Evolutionary conservation across 2,329 filamentous ascomycete genomes (phyloP).

Genomic region (Pseudogymnoascus sp.): DNA sequence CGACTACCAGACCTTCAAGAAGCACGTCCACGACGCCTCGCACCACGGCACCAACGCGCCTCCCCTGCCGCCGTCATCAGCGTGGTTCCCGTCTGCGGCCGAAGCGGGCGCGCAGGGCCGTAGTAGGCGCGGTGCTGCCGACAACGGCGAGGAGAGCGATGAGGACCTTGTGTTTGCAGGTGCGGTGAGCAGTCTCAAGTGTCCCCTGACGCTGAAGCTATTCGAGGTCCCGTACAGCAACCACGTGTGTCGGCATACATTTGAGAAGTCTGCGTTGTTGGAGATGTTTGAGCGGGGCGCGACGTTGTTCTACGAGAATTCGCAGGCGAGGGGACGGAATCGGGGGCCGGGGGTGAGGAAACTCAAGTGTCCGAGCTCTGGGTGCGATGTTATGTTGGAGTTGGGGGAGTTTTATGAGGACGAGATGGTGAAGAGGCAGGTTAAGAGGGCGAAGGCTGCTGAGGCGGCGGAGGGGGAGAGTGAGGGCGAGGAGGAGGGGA

Average conservation of each 20-base stretch:
- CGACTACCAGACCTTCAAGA: constrained; percentile 52
- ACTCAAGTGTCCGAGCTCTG: constrained; percentile 54
- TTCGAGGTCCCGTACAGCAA: constrained; percentile 61
- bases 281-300: constrained; percentile 31
- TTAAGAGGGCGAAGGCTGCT: constrained; percentile 43
- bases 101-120: not conserved
- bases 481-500: constrained; percentile 29
- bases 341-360: constrained; percentile 15
- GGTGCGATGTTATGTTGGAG: constrained; percentile 50
- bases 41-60: constrained; percentile 44
- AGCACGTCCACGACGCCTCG: constrained; percentile 51
- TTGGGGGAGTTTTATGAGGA: constrained; percentile 48
- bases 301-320: constrained; percentile 6
- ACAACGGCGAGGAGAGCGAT: constrained; percentile 44
- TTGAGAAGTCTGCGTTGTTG: constrained; percentile 56
- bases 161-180: constrained; percentile 61
- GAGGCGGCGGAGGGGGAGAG: constrained; percentile 37
- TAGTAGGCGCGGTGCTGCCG: constrained; percentile 14
- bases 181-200: constrained; percentile 57
- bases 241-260: constrained; percentile 60
- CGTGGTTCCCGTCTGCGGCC: constrained; percentile 45
- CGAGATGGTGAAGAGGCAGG: constrained; percentile 45
- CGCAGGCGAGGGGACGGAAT: constrained; percentile 4
- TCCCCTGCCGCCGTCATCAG: constrained; percentile 44
- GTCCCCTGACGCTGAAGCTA: constrained; percentile 56